Conservation (phyloP, 2,329 filamentous ascomycete genomes). For the Alternaria brassicicola region DNA sequence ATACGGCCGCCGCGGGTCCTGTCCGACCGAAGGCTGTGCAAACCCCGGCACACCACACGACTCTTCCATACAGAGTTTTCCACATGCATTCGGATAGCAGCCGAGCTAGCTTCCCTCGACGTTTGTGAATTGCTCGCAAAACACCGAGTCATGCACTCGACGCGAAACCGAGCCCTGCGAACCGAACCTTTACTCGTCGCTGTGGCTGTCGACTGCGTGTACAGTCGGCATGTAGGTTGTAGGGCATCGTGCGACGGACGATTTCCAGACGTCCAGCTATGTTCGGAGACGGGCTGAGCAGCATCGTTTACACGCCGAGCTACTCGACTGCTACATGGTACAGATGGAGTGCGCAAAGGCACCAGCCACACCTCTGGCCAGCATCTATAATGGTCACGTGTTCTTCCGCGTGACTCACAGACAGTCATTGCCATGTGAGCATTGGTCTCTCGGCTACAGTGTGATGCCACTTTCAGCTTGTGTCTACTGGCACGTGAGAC, state of each 20-base stretch:
- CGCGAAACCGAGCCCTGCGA: slow-evolving; percentile 9
- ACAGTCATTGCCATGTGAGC: slow-evolving; percentile 5
- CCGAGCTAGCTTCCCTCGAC: slow-evolving; percentile 24
- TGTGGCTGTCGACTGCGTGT: slow-evolving; percentile 7
- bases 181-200: slow-evolving; percentile 5
- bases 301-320: slow-evolving; percentile 6
- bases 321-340: slow-evolving; percentile 2
- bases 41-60: slow-evolving; percentile 13
- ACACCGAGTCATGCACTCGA: slow-evolving; percentile 23
- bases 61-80: slow-evolving; percentile 24
- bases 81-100: slow-evolving; percentile 31
- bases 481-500: slow-evolving; percentile 22
- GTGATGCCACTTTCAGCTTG: slow-evolving; percentile 23
- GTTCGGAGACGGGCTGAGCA: slow-evolving; percentile 7
- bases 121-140: slow-evolving; percentile 17
- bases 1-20: slow-evolving; percentile 20
- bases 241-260: slow-evolving; percentile 2
- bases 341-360: slow-evolving; percentile 4
- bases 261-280: slow-evolving; percentile 1
- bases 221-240: slow-evolving; percentile 2
- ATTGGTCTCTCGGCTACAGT: neutral
- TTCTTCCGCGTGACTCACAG: slow-evolving; percentile 15
- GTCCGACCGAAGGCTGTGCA: slow-evolving; percentile 29
- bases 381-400: slow-evolving; percentile 23
- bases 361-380: slow-evolving; percentile 29